Base-by-base conservation (phyloP, 768 basidiomycete species). In the Royoungia palumana region DNA sequence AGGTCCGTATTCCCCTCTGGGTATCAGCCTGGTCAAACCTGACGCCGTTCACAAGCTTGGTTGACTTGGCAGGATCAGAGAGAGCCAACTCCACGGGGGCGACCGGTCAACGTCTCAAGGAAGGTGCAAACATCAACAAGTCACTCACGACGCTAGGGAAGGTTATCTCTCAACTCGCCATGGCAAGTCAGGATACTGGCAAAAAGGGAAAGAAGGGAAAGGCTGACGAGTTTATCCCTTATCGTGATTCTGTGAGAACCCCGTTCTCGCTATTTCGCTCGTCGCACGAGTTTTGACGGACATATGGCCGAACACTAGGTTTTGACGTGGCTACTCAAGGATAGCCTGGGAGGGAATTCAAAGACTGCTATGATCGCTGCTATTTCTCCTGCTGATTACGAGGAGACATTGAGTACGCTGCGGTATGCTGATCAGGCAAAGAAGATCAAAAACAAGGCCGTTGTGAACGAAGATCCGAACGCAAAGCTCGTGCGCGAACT, bases 321-420 rank as follows among this genome's bases (percentile, higher is more conserved):
- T 55, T 76, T 99, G 49, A 99, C 96, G 28, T 99, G 96, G 96
- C 75, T 99, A 22, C 74, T 99, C 57, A 99, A 99, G 71, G 96
- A 99, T 73, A 94, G 91, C 65, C 74, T 98, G 44, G 96, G 96
- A 19, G 96, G 91, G 6, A 95, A 95, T 71, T 94, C 90, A 28
- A 95, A 96, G 74, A 99, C 95, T 5, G 94, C 95, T 5, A 98
- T 99, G 96, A 97, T 99, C 56, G 96, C 96, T 43, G 96, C 96
- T 34, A 98, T 99, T 53, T 85, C 93, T 38, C 94, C 94, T n/a
- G 94, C 94, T 39, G 94, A 97, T 71, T 97, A 97, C 63, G 95
- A 98, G 57, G 95, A 98, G 69, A 97, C 95, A 14, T 74, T 98
- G 53, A 92, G 92, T 70, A 98, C 95, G 2, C 75, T 99, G 50